These are phyloP conservation scores for Fusarium sp. DNA, from an alignment of 2,329 filamentous ascomycete genomes.

Conservation along the genomic window DNA sequence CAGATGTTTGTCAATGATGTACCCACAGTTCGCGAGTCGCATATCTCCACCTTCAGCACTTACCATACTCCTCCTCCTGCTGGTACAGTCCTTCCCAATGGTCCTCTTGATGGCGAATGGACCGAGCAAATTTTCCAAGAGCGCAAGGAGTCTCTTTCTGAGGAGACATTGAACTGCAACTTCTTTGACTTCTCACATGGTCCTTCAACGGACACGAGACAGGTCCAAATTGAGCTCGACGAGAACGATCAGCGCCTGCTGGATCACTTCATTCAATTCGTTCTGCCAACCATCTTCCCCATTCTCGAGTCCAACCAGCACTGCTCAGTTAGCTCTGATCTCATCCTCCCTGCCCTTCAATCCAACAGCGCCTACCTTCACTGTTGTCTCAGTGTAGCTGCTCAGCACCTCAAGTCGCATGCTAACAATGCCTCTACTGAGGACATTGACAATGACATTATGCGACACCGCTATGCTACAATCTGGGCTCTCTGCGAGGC, in stretches of 20 bases:
- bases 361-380: constrained; percentile 95
- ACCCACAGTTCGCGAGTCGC: constrained; percentile 86
- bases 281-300: constrained; percentile 91
- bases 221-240: constrained; percentile 85
- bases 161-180: constrained; percentile 79
- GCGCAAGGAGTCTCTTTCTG: constrained; percentile 74
- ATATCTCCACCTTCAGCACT: constrained; percentile 93
- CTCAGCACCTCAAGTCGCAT: constrained; percentile 90
- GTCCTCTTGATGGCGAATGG: constrained; percentile 77
- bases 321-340: constrained; percentile 83
- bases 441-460: constrained; percentile 89
- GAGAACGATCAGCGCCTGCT: constrained; percentile 89
- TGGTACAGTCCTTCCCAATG: constrained; percentile 75
- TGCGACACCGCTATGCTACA: constrained; percentile 90
- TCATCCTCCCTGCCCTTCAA: constrained; percentile 89
- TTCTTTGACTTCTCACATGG: constrained; percentile 87
- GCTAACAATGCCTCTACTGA: constrained; percentile 70
- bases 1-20: constrained; percentile 95
- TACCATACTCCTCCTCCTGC: constrained; percentile 83
- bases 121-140: constrained; percentile 55
- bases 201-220: constrained; percentile 72
- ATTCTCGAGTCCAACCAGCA: constrained; percentile 92
- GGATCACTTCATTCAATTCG: constrained; percentile 91
- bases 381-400: constrained; percentile 94
- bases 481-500: constrained; percentile 89